Evolutionary conservation across 768 basidiomycete genomes (phyloP).

Genomic region (Russula sp.): DNA sequence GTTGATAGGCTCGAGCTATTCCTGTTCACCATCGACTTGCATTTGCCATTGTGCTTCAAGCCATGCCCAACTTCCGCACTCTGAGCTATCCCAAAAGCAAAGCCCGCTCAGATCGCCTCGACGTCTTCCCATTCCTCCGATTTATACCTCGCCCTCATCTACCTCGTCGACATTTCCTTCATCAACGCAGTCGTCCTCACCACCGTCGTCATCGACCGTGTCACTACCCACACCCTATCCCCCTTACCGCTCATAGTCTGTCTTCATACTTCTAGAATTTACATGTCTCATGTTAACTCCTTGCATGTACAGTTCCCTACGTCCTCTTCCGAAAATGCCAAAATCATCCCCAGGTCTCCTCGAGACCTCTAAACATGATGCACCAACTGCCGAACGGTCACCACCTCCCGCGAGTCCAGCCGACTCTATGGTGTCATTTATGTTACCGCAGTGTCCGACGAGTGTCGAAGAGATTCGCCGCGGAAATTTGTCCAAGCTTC

Average conservation of each 20-base stretch:
- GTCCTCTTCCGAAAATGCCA: constrained; percentile 18
- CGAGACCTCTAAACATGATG: background rate
- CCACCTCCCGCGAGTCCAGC: background rate
- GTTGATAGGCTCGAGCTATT: background rate
- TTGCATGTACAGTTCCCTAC: background rate
- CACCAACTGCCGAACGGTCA: background rate
- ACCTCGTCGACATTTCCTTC: background rate
- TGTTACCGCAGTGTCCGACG: background rate
- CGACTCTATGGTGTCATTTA: background rate
- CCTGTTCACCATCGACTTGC: background rate
- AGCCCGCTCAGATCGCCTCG: background rate
- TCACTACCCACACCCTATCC: background rate
- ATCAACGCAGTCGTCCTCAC: background rate
- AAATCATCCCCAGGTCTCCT: background rate
- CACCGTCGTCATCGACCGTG: background rate
- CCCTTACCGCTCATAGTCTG: background rate
- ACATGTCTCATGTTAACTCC: background rate
- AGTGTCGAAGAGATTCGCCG: constrained; percentile 7
- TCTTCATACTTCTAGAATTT: background rate
- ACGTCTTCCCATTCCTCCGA: constrained; percentile 12
- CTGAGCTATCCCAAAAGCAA: background rate
- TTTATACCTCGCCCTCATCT: background rate
- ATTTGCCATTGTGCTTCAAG: background rate
- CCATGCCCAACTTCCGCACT: background rate
- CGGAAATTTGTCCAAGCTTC: constrained; percentile 28